Evolutionary conservation across 352 stramenopile species (phyloP).

Genomic region (Phytophthora boehmeriae): DNA sequence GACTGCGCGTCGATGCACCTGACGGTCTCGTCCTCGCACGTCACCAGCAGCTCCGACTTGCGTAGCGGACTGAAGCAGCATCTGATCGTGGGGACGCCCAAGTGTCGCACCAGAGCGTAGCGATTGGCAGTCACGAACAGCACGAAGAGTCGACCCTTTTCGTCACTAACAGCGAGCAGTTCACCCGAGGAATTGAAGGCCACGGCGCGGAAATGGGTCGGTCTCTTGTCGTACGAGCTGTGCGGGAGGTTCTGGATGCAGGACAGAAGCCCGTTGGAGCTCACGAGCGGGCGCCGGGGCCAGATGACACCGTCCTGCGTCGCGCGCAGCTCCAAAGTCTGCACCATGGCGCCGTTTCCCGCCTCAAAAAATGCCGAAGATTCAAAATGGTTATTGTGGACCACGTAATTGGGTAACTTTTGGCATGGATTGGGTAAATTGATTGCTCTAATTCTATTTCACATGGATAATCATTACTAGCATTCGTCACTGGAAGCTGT

Average conservation of each 20-base stretch:
- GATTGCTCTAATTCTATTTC: too few relatives aligned
- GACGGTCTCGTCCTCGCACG: slow-evolving; percentile 84
- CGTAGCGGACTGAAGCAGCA: slow-evolving; percentile 77
- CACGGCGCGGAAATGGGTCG: slow-evolving; percentile 60
- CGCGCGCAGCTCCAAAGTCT: slow-evolving; percentile 64
- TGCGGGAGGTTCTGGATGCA: slow-evolving; percentile 68
- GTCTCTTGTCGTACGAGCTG: slow-evolving; percentile 62
- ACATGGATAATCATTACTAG: too few relatives aligned
- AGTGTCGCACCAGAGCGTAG: slow-evolving; percentile 75
- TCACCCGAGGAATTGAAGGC: slow-evolving; percentile 75
- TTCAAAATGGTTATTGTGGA: not conserved
- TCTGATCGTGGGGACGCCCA: slow-evolving; percentile 58
- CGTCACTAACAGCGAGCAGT: slow-evolving; percentile 68
- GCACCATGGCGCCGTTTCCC: slow-evolving; percentile 50
- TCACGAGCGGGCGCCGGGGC: slow-evolving; percentile 71
- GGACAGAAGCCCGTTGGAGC: slow-evolving; percentile 68
- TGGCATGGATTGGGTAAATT: too few relatives aligned
- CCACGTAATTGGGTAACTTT: not conserved
- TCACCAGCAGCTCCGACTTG: slow-evolving; percentile 80
- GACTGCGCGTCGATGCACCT: slow-evolving; percentile 80
- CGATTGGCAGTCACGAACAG: slow-evolving; percentile 81
- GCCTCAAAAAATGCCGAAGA: slow-evolving; percentile 13
- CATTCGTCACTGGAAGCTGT: not conserved
- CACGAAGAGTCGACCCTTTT: slow-evolving; percentile 80
- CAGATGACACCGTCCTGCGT: slow-evolving; percentile 80